Evolutionary conservation across 805 yeast species (phyloP).

Genomic region (Starmerella roubikii): DNA sequence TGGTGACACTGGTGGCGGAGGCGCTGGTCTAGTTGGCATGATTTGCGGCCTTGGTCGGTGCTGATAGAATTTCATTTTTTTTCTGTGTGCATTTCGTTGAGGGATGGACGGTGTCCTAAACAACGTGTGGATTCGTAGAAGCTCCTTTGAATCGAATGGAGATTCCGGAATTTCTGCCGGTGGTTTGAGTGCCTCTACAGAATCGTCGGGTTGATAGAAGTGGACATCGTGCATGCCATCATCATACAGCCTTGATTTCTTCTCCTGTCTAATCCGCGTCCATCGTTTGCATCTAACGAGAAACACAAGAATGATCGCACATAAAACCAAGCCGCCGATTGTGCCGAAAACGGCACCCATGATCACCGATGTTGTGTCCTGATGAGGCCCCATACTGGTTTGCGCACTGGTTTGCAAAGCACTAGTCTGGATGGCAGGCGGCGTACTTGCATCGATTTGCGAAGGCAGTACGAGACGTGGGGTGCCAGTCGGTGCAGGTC

Average conservation of each 20-base stretch:
- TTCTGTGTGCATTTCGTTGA: neutral
- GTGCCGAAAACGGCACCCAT: conserved; percentile 11
- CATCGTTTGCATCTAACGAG: conserved; percentile 1
- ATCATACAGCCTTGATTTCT: no score
- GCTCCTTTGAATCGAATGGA: conserved; percentile 6
- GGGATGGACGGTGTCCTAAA: neutral
- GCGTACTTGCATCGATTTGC: no score
- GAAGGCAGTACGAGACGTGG: no score
- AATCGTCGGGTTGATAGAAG: neutral
- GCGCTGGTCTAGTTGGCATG: conserved; percentile 3
- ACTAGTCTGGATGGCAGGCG: no score
- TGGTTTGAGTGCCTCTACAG: neutral
- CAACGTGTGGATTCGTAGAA: neutral
- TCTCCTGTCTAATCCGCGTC: neutral
- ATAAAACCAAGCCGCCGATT: conserved; percentile 6
- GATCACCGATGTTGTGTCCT: neutral
- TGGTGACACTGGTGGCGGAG: conserved; percentile 1
- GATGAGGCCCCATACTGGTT: no score
- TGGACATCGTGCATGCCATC: no score
- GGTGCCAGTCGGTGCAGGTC: neutral
- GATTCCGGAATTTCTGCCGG: neutral
- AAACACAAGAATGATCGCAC: conserved; percentile 6
- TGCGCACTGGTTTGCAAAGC: no score
- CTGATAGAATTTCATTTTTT: neutral
- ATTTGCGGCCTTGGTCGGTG: conserved; percentile 4